Conservation (phyloP, 2,329 filamentous ascomycete genomes). For the Fusarium pseudocircinatum region DNA sequence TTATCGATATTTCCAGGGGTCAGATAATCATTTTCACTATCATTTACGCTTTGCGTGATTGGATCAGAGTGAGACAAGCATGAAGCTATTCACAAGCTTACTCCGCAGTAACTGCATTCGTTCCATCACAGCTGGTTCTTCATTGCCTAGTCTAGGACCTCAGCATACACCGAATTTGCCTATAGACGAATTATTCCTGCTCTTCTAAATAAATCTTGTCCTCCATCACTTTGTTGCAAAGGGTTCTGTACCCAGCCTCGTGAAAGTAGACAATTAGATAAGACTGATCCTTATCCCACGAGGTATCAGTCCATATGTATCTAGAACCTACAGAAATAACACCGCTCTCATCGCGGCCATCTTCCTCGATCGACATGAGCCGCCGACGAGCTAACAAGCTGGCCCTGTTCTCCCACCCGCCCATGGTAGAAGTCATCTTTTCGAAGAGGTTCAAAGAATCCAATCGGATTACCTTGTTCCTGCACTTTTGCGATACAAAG, state of each 20-base stretch:
- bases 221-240: neutral
- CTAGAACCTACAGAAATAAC: neutral
- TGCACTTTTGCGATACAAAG: neutral
- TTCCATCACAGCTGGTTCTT: neutral
- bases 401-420: neutral
- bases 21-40: neutral
- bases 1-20: accelerated
- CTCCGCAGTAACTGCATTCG: neutral
- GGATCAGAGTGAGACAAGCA: neutral
- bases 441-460: neutral
- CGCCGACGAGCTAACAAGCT: neutral
- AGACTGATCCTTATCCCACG: neutral
- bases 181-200: too few species aligned
- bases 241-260: neutral
- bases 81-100: neutral
- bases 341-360: neutral
- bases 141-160: too few species aligned
- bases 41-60: too few species aligned
- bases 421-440: neutral
- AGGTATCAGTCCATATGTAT: neutral
- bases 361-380: neutral
- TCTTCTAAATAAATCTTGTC: neutral
- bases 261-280: neutral
- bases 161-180: neutral
- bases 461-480: neutral